Conservation (phyloP, 2,329 filamentous ascomycete genomes). For the Paecilomyces dactylethromorphus region DNA sequence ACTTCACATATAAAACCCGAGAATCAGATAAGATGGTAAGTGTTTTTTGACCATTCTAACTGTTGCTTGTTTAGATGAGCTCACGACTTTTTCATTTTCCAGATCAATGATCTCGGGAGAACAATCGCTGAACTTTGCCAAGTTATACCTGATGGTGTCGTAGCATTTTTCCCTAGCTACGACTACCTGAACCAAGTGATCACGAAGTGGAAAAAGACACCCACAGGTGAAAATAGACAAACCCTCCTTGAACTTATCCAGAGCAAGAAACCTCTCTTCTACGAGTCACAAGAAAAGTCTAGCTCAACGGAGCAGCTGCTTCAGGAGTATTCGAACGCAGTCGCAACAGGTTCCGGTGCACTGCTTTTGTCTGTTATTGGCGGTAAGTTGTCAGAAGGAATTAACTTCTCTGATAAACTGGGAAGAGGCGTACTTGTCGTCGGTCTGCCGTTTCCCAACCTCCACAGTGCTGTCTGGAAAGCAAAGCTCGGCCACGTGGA, state of each 20-base stretch:
- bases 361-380: conserved; percentile 86
- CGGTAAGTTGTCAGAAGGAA: conserved; percentile 92
- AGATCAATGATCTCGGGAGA: conserved; percentile 65
- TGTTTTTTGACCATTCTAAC: not conserved
- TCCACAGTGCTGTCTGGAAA: conserved; percentile 84
- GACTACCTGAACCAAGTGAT: conserved; percentile 75
- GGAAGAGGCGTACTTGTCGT: conserved; percentile 88
- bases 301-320: conserved; percentile 61
- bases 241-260: conserved; percentile 25
- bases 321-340: conserved; percentile 62
- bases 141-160: conserved; percentile 77
- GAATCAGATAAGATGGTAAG: conserved; percentile 57
- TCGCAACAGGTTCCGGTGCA: conserved; percentile 60
- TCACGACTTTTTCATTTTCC: conserved; percentile 5
- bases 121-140: conserved; percentile 66
- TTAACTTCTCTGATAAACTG: conserved; percentile 91
- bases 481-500: conserved; percentile 86
- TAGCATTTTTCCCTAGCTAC: conserved; percentile 95
- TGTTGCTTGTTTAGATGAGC: not conserved
- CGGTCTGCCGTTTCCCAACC: conserved; percentile 87
- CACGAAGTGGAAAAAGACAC: conserved; percentile 50
- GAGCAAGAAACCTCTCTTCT: conserved; percentile 45
- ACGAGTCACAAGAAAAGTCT: conserved; percentile 40
- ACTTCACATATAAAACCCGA: conserved; percentile 81
- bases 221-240: conserved; percentile 16